Evolutionary conservation across 768 basidiomycete genomes (phyloP).

Genomic region (Erythrobasidium yunnanense): DNA sequence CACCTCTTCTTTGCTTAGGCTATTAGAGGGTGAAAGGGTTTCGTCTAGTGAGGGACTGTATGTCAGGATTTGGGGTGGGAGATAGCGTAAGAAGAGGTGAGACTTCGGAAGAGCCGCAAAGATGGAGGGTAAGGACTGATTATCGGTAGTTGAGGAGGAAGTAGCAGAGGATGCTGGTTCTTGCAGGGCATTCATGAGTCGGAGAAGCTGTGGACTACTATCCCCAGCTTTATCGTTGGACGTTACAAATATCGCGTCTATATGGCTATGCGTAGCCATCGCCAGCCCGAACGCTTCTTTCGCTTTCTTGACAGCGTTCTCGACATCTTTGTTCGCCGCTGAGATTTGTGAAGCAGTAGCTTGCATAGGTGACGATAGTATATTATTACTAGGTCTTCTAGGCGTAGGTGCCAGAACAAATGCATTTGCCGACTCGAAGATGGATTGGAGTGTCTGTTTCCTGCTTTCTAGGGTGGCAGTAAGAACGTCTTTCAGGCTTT

Average conservation of each 20-base stretch:
- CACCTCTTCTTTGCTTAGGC: not conserved
- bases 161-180: not conserved
- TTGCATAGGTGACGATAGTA: not conserved
- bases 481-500: not conserved
- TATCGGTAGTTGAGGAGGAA: not conserved
- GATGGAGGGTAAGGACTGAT: constrained; percentile 24
- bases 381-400: not conserved
- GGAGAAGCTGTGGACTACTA: constrained; percentile 9
- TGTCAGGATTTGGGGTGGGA: constrained; percentile 30
- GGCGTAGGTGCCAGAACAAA: not conserved
- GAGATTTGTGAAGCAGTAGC: too few species aligned
- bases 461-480: constrained; percentile 27
- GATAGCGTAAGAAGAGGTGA: constrained; percentile 32
- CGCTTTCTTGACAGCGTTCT: too few species aligned
- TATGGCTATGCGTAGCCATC: not conserved
- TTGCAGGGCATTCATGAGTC: constrained; percentile 12
- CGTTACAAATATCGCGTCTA: not conserved
- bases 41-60: constrained; percentile 29
- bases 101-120: constrained; percentile 32
- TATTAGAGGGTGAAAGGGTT: not conserved
- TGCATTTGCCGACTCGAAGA: constrained; percentile 19
- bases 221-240: not conserved
- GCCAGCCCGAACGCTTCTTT: too few species aligned
- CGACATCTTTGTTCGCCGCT: too few species aligned
- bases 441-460: constrained; percentile 1